A percentile compares a stretch with the other conserved stretches of the same genome.
Evolutionary conservation across 495 filamentous ascomycete species (phyloP).

Genomic region (Xylaria sp.): DNA sequence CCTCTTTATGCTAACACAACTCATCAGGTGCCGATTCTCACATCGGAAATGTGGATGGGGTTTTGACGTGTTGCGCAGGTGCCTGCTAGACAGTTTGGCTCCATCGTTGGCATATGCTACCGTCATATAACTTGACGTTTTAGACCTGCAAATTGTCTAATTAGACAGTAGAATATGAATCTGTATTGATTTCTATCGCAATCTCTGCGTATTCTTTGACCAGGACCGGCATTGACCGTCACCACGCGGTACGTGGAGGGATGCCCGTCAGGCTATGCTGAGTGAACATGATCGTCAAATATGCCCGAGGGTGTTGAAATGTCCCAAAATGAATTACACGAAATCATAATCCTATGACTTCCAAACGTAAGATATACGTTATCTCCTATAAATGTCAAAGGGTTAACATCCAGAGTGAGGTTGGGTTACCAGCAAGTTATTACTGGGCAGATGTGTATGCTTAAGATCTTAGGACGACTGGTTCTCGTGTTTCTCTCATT

Average conservation of each 20-base stretch:
- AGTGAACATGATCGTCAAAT: background rate
- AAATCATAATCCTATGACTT: no score
- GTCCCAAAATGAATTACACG: no score
- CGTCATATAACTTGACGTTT: background rate
- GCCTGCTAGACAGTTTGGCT: background rate
- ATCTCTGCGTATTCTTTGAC: background rate
- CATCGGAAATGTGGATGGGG: background rate
- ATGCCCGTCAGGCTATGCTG: background rate
- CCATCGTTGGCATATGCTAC: background rate
- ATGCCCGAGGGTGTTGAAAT: background rate
- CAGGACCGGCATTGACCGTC: background rate
- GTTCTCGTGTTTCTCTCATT: no score
- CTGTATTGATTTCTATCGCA: background rate
- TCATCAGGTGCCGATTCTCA: background rate
- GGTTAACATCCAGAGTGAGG: no score
- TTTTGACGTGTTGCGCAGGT: background rate
- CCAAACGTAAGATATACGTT: no score
- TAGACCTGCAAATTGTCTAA: background rate
- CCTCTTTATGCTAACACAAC: background rate
- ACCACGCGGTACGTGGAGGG: background rate
- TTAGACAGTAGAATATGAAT: background rate
- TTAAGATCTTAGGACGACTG: no score
- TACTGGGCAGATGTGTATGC: no score
- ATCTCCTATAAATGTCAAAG: no score
- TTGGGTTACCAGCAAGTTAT: no score